Base-by-base conservation (phyloP, 2,329 filamentous ascomycete genomes). In the Paecilomyces sp. region DNA sequence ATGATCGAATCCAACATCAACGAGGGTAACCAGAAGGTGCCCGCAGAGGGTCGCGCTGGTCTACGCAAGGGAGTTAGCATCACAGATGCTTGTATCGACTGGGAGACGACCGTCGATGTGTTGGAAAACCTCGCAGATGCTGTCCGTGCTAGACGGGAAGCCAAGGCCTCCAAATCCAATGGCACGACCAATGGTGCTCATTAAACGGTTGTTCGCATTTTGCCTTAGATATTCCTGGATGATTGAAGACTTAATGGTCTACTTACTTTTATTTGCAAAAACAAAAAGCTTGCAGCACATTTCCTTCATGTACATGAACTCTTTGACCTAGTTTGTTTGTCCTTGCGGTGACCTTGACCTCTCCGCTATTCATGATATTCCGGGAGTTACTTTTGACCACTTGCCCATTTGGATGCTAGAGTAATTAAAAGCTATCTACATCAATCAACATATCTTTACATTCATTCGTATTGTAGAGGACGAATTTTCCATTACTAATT, bases 1-100 rank as follows among this genome's bases (percentile, higher is more conserved):
- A 99, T 99, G 93, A 96, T 99, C 68, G 93, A 99, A 81, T 96
- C 91, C 71, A 93, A 97, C 79, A 93, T 97, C 82, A 87, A 93
- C 76, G 94, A 96, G 79, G 87, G 85, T 69, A 91, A 88, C 81
- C 89, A 92, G 73, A 96, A 96, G 81, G 90, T 96, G 0, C 91
- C 92, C 0, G 75, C 87, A 0, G 91, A 95, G 76, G 93, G 92
- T 8, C 89, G 89, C 7, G 75, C 85, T 0, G 89, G 77, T 7
- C 82, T 97, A 57, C 90, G 92, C 81, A 91, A 90, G 78, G 92
- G 92, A 66, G 89, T 97, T 70, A 93, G 89, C 76, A 97, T 97
- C 77, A 97, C 92, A 0, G 92, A 97, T 75, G 93, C 92, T 59
- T 99, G 93, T 80, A 96, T 99, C 72, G 82, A 90, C 81, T 97